These are phyloP conservation scores for Leccinum ochraceum DNA, from an alignment of 768 basidiomycete species.

Conservation along the genomic window DNA sequence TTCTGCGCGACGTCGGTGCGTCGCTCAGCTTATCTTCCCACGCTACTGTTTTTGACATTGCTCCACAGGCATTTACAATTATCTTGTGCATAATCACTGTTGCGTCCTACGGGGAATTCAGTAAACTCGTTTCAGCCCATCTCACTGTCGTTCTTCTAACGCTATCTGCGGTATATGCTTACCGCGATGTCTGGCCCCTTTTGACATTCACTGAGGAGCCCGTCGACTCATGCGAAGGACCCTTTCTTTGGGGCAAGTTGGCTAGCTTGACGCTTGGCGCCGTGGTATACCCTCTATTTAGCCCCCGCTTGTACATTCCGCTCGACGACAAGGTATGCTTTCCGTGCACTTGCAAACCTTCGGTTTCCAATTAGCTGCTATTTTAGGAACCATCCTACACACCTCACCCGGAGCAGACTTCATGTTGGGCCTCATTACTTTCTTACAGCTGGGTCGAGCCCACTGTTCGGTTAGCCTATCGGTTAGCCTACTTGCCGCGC, in stretches of 20 bases:
- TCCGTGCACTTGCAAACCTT: no score
- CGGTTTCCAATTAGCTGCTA: neutral
- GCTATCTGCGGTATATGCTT: neutral
- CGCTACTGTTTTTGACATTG: neutral
- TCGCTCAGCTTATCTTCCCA: neutral
- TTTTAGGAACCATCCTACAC: neutral
- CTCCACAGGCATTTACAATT: neutral
- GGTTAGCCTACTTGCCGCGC: neutral
- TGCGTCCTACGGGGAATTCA: neutral
- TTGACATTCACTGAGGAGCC: neutral
- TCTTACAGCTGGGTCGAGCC: slow-evolving; percentile 5
- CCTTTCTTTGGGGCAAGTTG: slow-evolving; percentile 1
- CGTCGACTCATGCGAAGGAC: neutral
- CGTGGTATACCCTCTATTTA: slow-evolving; percentile 2
- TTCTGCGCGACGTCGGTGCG: neutral
- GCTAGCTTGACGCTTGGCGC: neutral
- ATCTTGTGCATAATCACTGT: neutral
- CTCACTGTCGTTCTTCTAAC: neutral
- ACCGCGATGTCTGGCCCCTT: slow-evolving; percentile 4
- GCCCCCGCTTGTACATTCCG: neutral
- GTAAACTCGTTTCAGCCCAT: neutral
- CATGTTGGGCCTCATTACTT: slow-evolving; percentile 1
- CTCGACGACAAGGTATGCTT: neutral
- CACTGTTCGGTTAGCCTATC: slow-evolving; percentile 4
- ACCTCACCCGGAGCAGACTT: slow-evolving; percentile 6